Percentiles rank a stretch among this genome's conserved stretches.
Evolutionary conservation across 768 basidiomycete species (phyloP).

Genomic region (Artomyces pyxidatus): DNA sequence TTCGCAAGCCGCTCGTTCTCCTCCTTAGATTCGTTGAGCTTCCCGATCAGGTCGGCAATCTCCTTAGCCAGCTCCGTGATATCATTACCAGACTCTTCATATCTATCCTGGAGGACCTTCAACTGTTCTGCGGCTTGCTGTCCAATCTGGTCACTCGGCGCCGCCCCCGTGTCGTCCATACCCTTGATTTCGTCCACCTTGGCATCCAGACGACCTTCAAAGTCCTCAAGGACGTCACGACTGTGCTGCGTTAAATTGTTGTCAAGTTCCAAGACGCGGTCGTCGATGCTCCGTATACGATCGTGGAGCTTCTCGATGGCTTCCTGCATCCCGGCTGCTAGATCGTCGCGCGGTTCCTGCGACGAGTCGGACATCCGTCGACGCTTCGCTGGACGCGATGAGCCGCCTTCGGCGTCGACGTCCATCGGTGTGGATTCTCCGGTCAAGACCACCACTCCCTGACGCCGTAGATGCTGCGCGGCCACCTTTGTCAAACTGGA

Average conservation of each 20-base stretch:
- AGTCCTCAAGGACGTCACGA: slow-evolving; percentile 6
- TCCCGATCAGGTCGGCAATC: slow-evolving; percentile 7
- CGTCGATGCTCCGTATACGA: slow-evolving; percentile 9
- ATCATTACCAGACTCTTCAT: slow-evolving; percentile 7
- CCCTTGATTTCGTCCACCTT: slow-evolving; percentile 13
- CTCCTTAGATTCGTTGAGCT: slow-evolving; percentile 3
- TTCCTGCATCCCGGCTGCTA: slow-evolving; percentile 3
- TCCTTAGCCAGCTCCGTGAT: slow-evolving; percentile 12
- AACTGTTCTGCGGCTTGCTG: slow-evolving; percentile 3
- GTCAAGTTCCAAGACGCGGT: slow-evolving; percentile 9
- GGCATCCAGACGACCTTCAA: slow-evolving; percentile 11
- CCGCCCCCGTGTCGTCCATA: not conserved
- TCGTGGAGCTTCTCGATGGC: slow-evolving; percentile 8
- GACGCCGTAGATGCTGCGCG: not conserved
- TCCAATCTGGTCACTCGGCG: not conserved
- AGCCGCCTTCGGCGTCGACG: not conserved
- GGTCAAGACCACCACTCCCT: not conserved
- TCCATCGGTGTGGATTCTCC: not conserved
- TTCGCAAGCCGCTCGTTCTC: slow-evolving; percentile 3
- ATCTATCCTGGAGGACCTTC: not conserved
- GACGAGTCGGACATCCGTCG: slow-evolving; percentile 1
- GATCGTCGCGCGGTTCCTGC: not conserved
- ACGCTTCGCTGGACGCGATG: slow-evolving; percentile 1
- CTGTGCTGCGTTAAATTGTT: slow-evolving; percentile 13
- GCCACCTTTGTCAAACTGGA: slow-evolving; percentile 6